A percentile compares a stretch with the other conserved stretches of the same genome.
Conservation (phyloP, 179 eudicot genomes). For the Beta corolliflora region DNA sequence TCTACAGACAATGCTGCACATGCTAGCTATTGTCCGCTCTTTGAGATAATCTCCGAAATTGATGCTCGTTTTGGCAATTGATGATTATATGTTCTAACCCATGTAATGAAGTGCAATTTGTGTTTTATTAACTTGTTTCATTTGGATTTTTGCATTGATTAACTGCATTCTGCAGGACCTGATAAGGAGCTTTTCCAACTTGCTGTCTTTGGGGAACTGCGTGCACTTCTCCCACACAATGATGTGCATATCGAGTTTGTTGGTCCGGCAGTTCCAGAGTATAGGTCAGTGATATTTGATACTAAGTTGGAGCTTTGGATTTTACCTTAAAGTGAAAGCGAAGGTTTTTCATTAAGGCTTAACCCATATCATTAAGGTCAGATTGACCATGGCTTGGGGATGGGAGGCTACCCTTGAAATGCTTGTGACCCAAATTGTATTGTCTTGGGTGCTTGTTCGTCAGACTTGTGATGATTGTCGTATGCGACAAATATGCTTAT, state of each 20-base stretch:
- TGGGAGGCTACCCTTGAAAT: neutral
- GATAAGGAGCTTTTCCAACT: constrained; percentile 85
- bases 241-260: constrained; percentile 60
- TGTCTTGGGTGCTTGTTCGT: neutral
- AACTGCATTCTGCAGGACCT: constrained; percentile 55
- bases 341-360: neutral
- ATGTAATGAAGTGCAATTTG: neutral
- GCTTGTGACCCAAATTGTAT: neutral
- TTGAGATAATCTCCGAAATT: neutral
- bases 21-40: too few relatives aligned
- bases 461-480: neutral
- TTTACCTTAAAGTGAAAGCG: neutral
- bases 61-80: neutral
- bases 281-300: constrained; percentile 45
- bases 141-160: constrained; percentile 18
- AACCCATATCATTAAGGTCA: neutral
- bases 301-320: neutral
- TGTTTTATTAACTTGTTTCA: constrained; percentile 13
- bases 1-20: too few relatives aligned
- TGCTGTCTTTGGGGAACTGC: constrained; percentile 76
- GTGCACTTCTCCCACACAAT: constrained; percentile 64
- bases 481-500: neutral
- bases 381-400: neutral
- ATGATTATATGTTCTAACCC: neutral
- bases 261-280: constrained; percentile 74